Evolutionary conservation across 371 early-diverging fungal genomes (phyloP).

Genomic region (Chytridium lagenaria): DNA sequence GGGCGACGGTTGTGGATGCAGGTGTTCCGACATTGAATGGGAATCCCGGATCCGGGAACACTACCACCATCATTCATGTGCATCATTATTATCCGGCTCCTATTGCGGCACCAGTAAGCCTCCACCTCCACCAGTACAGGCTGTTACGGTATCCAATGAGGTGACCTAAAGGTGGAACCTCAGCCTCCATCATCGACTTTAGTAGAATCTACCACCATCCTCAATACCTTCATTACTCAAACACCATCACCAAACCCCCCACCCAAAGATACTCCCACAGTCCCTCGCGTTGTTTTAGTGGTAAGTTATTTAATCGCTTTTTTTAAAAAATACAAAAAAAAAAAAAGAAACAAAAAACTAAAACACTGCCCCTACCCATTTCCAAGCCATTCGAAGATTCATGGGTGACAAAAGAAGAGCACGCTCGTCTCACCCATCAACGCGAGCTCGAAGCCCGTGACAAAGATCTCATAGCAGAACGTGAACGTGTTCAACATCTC

Average conservation of each 20-base stretch:
- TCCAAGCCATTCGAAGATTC: background rate
- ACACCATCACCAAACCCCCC: too few relatives aligned
- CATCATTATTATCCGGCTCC: constrained; percentile 1
- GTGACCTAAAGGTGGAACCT: too few relatives aligned
- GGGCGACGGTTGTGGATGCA: too few relatives aligned
- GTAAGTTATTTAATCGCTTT: background rate
- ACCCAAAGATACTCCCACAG: too few relatives aligned
- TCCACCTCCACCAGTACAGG: constrained; percentile 9
- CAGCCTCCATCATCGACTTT: background rate
- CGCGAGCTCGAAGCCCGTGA: background rate
- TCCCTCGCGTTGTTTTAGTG: background rate
- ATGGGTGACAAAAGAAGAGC: constrained; percentile 11
- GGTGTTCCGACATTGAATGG: too few relatives aligned
- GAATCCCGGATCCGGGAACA: too few relatives aligned
- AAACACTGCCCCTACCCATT: background rate
- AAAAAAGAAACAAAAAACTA: too few relatives aligned
- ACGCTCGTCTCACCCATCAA: background rate
- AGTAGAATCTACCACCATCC: background rate
- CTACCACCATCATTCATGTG: background rate
- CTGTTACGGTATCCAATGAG: background rate
- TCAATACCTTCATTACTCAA: too few relatives aligned
- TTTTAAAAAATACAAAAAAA: background rate
- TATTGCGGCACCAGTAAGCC: background rate
- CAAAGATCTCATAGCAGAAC: background rate
- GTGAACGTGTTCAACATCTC: background rate